Evolutionary conservation across 306 rosid genomes (phyloP), one percentile per base, ranked within the genome.

Genomic region (Bauhinia variegata): DNA sequence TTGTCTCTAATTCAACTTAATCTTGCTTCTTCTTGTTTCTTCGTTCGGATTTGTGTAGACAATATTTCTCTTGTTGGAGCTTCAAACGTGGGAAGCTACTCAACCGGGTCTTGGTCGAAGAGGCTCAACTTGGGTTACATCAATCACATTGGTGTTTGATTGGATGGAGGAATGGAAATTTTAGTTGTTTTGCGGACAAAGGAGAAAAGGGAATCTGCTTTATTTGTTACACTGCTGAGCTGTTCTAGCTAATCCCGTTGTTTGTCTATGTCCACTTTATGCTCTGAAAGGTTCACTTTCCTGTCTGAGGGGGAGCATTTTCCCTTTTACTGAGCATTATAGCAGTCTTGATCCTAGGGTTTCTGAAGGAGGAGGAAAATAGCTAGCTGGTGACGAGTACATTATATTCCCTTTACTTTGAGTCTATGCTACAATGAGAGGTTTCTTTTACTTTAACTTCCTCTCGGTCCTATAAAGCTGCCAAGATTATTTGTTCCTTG

Each of bases 261-360:
- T 83, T 79, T 73, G 73, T 81, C 82, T 18, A 65, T 68, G 74
- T 83, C 75, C 68, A 67, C 99, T 95, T 95, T 95, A 88, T 88
- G 88, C 96, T 95, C 96, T 83, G 84, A 95, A 95, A 95, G 96
- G 84, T 84, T 83, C 86, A 72, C 97, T 88, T 90, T 95, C 91
- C 78, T 91, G 89, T 85, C 87, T 75, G 68, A 68, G 49, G 66
- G 72, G 66, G 38, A 77, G 63, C 69, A 77, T 72, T 72, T 79
- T 61, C 41, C 51, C 55, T 63, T 53, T 71, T 60, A 52, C 65
- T 48, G 57, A 73, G 87, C 79, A 72, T 57, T 68, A 74, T 67
- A 46, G 83, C 43, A 78, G 75, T 76, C 77, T 84, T 63, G 82
- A 83, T 76, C 80, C 81, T 82, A 75, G 79, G 86, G 96, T 81